These are phyloP conservation scores for Adansonia grandidieri DNA, from an alignment of 441 rosid genomes.

Conservation along the genomic window DNA sequence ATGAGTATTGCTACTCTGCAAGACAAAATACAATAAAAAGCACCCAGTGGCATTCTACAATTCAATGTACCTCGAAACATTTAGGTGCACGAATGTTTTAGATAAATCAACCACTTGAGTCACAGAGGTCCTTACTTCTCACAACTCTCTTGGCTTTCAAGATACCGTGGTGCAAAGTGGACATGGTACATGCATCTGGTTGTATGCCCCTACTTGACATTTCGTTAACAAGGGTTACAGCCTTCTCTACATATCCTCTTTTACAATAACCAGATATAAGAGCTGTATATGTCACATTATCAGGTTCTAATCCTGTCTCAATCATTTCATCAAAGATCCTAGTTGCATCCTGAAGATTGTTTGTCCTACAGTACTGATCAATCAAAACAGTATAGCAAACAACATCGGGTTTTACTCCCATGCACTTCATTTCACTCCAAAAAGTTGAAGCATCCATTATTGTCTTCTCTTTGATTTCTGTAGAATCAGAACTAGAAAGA, in stretches of 20 bases:
- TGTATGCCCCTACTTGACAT: constrained; percentile 42
- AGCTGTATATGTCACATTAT: constrained; percentile 57
- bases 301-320: constrained; percentile 62
- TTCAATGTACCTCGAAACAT: background rate
- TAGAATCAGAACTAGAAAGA: constrained; percentile 23
- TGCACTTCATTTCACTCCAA: constrained; percentile 44
- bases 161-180: constrained; percentile 29
- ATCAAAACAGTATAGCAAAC: constrained; percentile 56
- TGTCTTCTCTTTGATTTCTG: constrained; percentile 27
- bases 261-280: constrained; percentile 52
- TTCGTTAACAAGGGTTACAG: constrained; percentile 42
- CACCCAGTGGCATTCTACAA: background rate
- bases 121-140: constrained; percentile 8
- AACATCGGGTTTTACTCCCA: constrained; percentile 50
- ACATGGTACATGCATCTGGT: constrained; percentile 33
- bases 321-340: constrained; percentile 51
- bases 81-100: background rate
- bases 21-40: background rate
- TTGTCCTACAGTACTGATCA: constrained; percentile 45
- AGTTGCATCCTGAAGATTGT: constrained; percentile 40
- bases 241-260: constrained; percentile 47
- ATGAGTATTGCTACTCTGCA: constrained; percentile 5
- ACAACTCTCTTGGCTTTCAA: constrained; percentile 30
- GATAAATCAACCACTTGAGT: background rate
- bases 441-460: constrained; percentile 30